Base-by-base conservation (phyloP, 2,329 filamentous ascomycete species). In the Chaetomium sp. region DNA sequence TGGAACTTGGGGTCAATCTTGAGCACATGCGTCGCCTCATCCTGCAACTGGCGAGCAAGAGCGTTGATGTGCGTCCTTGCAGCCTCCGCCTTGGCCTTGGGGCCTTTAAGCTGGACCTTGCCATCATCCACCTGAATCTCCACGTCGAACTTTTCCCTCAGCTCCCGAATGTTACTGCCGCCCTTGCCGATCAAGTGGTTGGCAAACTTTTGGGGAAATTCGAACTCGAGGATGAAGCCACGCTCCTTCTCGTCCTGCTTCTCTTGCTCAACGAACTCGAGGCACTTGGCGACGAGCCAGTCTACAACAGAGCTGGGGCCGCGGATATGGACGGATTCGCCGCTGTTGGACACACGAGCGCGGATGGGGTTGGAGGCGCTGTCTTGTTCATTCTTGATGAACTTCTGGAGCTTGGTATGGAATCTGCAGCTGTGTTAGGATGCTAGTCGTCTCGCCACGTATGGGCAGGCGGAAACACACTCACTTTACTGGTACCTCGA, bases 1-100 rank as follows among this genome's bases (percentile, higher is more conserved):
- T 99, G 95, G 78, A 90, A 98, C 79, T 97, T 92, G 62, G 94
- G 90, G 64, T 96, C 92, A 71, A 99, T 90, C 82, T 96, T 96
- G 62, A 99, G 83, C 13, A 87, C 82, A 76, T 96, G 89, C 1
- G 90, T 96, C 5, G 90, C 88, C 80, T 99, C 95, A 72, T 99
- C 95, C 60, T 96, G 93, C 72, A 96, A 85, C 75, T 91, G 91
- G 76, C 90, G 92, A 49, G 86, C 89, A 69, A 97, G 81, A 47
- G 87, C 85, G 68, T 88, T 82, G 70, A 99, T 97, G 74, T 97
- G 88, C 47, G 88, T 81, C 77, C 91, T 95, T 69, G 92, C 92
- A 57, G 88, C 87, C 76, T 97, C 93, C 1, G 93, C 92, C 83
- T 98, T 98, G 58, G 92, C 92, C 80, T 96, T 92, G 57, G 95